A percentile compares a stretch with the other conserved stretches of the same genome.
Evolutionary conservation across 306 rosid species (phyloP).

Genomic region (Cucurbita ficifolia): DNA sequence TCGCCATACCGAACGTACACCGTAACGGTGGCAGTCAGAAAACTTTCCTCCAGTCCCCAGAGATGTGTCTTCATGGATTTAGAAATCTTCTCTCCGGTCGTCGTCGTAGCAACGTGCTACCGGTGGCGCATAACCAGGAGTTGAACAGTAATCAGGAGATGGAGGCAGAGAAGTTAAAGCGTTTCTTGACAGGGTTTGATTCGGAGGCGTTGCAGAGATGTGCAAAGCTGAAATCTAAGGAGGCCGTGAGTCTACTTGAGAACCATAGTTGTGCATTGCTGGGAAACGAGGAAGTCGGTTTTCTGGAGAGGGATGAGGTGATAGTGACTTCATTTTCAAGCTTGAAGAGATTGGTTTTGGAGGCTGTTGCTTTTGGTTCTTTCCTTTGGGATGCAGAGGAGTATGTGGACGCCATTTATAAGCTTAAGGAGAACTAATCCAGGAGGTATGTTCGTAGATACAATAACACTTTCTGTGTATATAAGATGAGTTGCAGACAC

Average conservation of each 20-base stretch:
- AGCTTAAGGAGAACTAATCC: slow-evolving; percentile 50
- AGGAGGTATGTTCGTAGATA: neutral
- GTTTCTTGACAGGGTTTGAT: slow-evolving; percentile 51
- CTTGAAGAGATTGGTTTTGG: slow-evolving; percentile 78
- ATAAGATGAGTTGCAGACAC: slow-evolving; percentile 1
- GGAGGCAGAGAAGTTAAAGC: slow-evolving; percentile 34
- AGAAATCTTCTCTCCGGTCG: slow-evolving; percentile 31
- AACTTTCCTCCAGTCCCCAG: slow-evolving; percentile 22
- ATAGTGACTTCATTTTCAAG: slow-evolving; percentile 81
- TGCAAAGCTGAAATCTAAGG: slow-evolving; percentile 67
- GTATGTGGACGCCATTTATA: slow-evolving; percentile 49
- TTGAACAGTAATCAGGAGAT: slow-evolving; percentile 18
- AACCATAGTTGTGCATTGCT: slow-evolving; percentile 63
- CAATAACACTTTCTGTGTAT: neutral
- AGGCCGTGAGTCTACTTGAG: slow-evolving; percentile 53
- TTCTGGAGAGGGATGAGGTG: slow-evolving; percentile 33
- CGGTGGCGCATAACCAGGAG: slow-evolving; percentile 18
- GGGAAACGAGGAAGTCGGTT: slow-evolving; percentile 29
- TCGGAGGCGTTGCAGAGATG: slow-evolving; percentile 65
- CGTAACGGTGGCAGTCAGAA: slow-evolving; percentile 27
- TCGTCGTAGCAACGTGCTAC: slow-evolving; percentile 16
- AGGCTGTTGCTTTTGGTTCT: slow-evolving; percentile 93
- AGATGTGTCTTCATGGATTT: slow-evolving; percentile 29
- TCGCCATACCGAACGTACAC: slow-evolving; percentile 30
- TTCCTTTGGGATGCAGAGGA: slow-evolving; percentile 95